These are phyloP conservation scores for Chlamydomonas sphaeroides DNA, from an alignment of 139 green algal genomes.

Conservation along the genomic window DNA sequence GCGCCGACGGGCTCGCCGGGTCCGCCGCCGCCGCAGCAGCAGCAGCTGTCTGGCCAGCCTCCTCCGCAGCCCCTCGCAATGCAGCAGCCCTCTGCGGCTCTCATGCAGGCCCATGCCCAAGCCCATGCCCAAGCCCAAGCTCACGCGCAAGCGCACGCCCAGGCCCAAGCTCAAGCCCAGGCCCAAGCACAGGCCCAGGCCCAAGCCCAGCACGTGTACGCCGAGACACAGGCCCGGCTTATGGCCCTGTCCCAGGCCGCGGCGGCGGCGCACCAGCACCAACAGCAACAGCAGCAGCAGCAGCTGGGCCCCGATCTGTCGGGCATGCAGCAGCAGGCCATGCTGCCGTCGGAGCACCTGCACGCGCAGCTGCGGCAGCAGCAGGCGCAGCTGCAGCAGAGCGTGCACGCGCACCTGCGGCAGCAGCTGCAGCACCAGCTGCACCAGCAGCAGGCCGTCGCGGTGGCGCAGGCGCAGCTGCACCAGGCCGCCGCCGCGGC, in stretches of 20 bases:
- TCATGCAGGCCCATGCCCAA: conserved; percentile 11
- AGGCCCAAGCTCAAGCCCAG: background rate
- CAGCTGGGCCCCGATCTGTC: background rate
- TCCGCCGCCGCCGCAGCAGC: no score
- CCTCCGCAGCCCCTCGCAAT: background rate
- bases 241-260: conserved; percentile 3
- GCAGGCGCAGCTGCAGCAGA: background rate
- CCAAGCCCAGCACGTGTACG: background rate
- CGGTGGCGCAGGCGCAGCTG: background rate
- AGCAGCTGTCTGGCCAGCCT: background rate
- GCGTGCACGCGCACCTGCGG: background rate
- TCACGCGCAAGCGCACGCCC: conserved; percentile 7
- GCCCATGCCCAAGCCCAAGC: background rate
- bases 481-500: background rate
- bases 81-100: background rate
- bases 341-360: conserved; percentile 22
- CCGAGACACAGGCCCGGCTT: conserved; percentile 2
- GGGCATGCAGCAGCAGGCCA: background rate
- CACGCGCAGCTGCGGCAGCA: background rate
- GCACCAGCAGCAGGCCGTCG: background rate
- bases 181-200: background rate
- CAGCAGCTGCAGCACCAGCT: conserved; percentile 9
- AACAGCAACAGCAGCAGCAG: conserved; percentile 16
- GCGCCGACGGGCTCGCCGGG: no score
- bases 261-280: background rate